Base-by-base conservation (phyloP, 2,329 filamentous ascomycete genomes). In the Hymenoscyphus repandus region DNA sequence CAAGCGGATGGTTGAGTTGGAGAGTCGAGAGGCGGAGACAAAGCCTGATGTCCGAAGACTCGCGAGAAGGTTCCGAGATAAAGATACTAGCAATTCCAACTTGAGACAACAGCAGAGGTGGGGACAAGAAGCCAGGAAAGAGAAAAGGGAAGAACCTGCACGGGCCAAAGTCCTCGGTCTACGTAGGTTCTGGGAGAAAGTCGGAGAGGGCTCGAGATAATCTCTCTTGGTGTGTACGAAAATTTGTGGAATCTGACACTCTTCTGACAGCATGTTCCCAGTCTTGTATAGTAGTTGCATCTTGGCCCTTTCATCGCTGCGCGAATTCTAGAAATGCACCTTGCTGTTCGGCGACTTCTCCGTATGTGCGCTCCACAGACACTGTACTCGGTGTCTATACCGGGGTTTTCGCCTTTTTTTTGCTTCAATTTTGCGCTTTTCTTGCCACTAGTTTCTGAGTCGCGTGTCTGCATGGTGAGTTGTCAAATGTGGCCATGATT, bases 101-200 rank as follows among this genome's bases (percentile, higher is more conserved):
- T 15, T 11, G n/a, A 43, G 50, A 20, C 20, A 20, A 11, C 33
- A 22, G 15, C 33, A 22, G 33, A 44, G 36, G 17, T 52, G 50
- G 50, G 50, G 45, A 10, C 13, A 45, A 13, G 71, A 75, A 72
- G 73, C 58, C 72, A 81, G 62, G 68, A 71, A 17, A 31, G 45
- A 48, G 67, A 77, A 20, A 70, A 71, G 47, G 65, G 77, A 32
- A 70, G 67, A 53, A 30, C 67, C 64, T 2, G 63, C 65, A 2
- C 53, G 66, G 37, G 66, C 65, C n/a, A 61, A 67, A 34, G 82
- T 85, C 6, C 81, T 80, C 75, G 72, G 76, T 30, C 65, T 88
- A 49, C 76, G 75, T 59, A 72, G 73, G 53, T 86, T 85, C 62
- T 87, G 83, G 82, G 83, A 87, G 66, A 71, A 74, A 15, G 70